phyloP scores from a whole-genome alignment of 2,329 filamentous ascomycete species.

The Arthrobotrys sphaeroides region DNA sequence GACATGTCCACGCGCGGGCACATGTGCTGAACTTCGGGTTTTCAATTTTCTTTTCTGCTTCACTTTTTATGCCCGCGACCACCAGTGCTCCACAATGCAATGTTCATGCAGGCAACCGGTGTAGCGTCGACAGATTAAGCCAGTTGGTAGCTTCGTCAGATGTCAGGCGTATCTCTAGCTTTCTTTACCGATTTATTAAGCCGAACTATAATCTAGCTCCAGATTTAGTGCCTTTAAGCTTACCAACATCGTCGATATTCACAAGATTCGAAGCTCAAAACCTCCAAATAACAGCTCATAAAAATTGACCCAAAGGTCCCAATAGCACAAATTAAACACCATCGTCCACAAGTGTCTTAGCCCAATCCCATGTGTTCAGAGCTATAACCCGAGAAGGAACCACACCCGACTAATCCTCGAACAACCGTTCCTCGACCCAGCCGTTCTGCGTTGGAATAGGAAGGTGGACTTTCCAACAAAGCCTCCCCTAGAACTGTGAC shows the following conservation, averaged over 20 bases:
- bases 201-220: not conserved
- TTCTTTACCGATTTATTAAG: not conserved
- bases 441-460: conserved; percentile 43
- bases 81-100: too few relatives aligned
- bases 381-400: conserved; percentile 52
- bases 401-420: conserved; percentile 41
- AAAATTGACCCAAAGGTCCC: conserved; percentile 36
- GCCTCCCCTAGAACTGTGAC: conserved; percentile 17
- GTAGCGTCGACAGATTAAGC: not conserved
- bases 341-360: conserved; percentile 41
- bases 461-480: conserved; percentile 36
- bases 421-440: conserved; percentile 25
- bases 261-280: not conserved
- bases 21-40: not conserved
- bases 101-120: conserved; percentile 17
- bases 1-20: conserved; percentile 19
- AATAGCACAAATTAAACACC: conserved; percentile 16
- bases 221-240: not conserved
- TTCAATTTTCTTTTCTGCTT: conserved; percentile 8
- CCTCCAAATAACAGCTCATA: not conserved
- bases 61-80: conserved; percentile 29
- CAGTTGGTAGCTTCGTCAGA: not conserved
- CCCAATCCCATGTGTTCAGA: conserved; percentile 43
- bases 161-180: not conserved
- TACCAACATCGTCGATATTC: not conserved